Evolutionary conservation across 352 stramenopile genomes (phyloP).

Genomic region (Pythium rhizo-oryzae): DNA sequence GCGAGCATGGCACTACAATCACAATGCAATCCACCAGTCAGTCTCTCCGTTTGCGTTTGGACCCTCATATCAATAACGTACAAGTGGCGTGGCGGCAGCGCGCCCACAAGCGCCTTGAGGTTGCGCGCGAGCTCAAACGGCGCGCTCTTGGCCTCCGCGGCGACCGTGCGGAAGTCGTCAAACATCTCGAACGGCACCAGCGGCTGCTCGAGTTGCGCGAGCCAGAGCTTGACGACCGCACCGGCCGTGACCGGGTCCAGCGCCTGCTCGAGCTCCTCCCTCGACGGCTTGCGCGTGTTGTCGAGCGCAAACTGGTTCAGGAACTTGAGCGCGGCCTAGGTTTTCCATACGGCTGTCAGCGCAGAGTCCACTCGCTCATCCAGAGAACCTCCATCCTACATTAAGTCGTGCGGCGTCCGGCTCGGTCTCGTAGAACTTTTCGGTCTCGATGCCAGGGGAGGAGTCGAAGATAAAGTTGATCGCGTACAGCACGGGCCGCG

Average conservation of each 20-base stretch:
- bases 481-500: constrained; percentile 53
- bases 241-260: constrained; percentile 64
- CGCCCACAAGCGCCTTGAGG: constrained; percentile 58
- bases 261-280: constrained; percentile 60
- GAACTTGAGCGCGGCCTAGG: constrained; percentile 51
- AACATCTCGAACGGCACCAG: constrained; percentile 70
- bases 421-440: constrained; percentile 71
- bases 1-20: constrained; percentile 56
- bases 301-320: constrained; percentile 60
- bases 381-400: constrained; percentile 26
- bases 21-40: not conserved
- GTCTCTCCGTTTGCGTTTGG: not conserved
- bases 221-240: constrained; percentile 63
- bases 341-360: not conserved
- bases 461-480: constrained; percentile 89
- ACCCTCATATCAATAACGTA: constrained; percentile 30
- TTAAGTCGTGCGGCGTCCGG: constrained; percentile 52
- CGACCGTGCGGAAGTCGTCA: constrained; percentile 55
- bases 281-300: constrained; percentile 45
- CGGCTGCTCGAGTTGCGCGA: constrained; percentile 66
- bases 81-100: constrained; percentile 68
- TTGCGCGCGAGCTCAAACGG: constrained; percentile 62
- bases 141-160: constrained; percentile 38
- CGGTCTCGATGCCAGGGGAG: constrained; percentile 73
- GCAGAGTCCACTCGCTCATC: not conserved